These are phyloP conservation scores for Colletotrichum tropicicola DNA, from an alignment of 2,329 filamentous ascomycete genomes.

Conservation along the genomic window DNA sequence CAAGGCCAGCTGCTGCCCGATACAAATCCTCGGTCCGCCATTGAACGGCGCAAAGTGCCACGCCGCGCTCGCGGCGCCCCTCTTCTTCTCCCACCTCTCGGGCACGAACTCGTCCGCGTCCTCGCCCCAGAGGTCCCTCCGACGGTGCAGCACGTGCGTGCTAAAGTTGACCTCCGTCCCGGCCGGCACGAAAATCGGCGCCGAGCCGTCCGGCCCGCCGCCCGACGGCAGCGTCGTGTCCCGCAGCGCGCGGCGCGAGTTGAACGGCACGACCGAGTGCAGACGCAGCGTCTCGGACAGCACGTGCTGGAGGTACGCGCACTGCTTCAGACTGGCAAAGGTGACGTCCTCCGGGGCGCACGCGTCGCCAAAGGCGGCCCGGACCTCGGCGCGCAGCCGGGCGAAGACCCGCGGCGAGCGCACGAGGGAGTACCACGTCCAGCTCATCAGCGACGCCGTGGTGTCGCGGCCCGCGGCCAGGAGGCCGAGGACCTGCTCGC, in stretches of 20 bases:
- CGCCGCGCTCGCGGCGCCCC: slow-evolving; percentile 29
- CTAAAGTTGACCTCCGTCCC: slow-evolving; percentile 40
- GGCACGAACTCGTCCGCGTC: slow-evolving; percentile 47
- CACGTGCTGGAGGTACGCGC: slow-evolving; percentile 35
- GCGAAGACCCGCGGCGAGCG: slow-evolving; percentile 23
- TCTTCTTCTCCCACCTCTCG: slow-evolving; percentile 46
- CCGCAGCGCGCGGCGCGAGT: slow-evolving; percentile 38
- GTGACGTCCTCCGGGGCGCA: slow-evolving; percentile 4
- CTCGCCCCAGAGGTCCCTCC: slow-evolving; percentile 44
- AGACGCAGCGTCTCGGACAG: slow-evolving; percentile 42
- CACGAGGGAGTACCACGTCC: slow-evolving; percentile 33
- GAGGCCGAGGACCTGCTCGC: slow-evolving; percentile 20
- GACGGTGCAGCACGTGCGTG: slow-evolving; percentile 41
- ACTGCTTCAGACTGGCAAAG: slow-evolving; percentile 32
- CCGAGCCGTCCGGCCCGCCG: slow-evolving; percentile 43
- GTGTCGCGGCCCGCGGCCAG: slow-evolving; percentile 36
- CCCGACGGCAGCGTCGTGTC: slow-evolving; percentile 45
- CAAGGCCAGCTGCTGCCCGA: slow-evolving; percentile 44
- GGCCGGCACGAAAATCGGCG: slow-evolving; percentile 40
- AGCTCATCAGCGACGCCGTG: slow-evolving; percentile 33
- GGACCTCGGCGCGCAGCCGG: slow-evolving; percentile 29
- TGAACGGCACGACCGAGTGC: slow-evolving; percentile 44
- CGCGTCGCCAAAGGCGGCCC: slow-evolving; percentile 2
- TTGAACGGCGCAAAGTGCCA: slow-evolving; percentile 48
- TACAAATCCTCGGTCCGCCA: slow-evolving; percentile 45